Evolutionary conservation across 78 protist genomes (phyloP).

Genomic region (Tieghemostelium lacteum): DNA sequence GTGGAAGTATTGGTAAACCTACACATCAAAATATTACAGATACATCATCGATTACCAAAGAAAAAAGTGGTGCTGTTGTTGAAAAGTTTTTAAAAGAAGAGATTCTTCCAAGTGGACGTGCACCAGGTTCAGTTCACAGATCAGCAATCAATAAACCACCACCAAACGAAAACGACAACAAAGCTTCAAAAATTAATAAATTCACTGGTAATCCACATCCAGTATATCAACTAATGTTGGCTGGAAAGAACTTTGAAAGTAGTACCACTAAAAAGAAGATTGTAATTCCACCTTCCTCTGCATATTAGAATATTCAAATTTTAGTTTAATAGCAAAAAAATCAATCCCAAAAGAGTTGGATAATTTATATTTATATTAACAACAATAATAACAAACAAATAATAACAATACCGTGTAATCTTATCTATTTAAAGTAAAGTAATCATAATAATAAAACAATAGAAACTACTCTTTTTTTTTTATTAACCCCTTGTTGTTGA

Average conservation of each 20-base stretch:
- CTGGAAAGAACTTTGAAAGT: conserved; percentile 44
- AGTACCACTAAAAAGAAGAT: conserved; percentile 63
- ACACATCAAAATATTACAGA: background rate
- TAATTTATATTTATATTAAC: no score
- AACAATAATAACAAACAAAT: no score
- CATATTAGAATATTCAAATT: conserved; percentile 41
- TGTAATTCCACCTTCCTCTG: conserved; percentile 64
- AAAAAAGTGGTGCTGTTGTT: conserved; percentile 8
- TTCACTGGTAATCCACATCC: conserved; percentile 52
- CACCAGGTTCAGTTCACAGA: conserved; percentile 32
- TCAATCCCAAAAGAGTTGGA: no score
- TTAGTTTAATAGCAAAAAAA: no score
- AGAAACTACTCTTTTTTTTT: no score
- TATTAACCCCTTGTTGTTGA: no score
- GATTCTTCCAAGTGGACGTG: conserved; percentile 52
- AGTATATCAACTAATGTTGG: conserved; percentile 50
- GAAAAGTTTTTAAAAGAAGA: conserved; percentile 54
- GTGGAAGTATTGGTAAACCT: background rate
- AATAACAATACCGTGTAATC: no score
- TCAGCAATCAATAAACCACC: conserved; percentile 48
- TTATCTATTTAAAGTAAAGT: no score
- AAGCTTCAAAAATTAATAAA: conserved; percentile 19
- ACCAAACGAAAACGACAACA: conserved; percentile 29
- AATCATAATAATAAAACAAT: no score
- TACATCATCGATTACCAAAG: conserved; percentile 1